Conservation (phyloP, 148 eudicot genomes). For the Camellia japonica region DNA sequence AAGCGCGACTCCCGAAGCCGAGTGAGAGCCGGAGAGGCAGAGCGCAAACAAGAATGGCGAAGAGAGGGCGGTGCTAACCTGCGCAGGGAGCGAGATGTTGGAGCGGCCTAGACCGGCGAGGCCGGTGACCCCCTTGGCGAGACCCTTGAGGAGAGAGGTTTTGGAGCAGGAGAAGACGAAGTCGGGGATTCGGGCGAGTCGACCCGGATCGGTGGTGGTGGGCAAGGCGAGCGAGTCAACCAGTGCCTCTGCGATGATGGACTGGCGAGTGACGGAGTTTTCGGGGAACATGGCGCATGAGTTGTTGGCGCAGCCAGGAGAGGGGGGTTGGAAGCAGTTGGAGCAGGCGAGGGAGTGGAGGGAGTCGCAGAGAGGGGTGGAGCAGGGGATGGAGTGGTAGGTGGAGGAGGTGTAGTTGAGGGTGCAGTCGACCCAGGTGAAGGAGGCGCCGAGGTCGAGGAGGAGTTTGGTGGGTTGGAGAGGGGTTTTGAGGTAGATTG, state of each 20-base stretch:
- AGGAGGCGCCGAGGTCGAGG: constrained; percentile 34
- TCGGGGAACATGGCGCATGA: constrained; percentile 21
- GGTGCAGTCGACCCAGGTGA: constrained; percentile 33
- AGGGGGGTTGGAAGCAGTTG: constrained; percentile 22
- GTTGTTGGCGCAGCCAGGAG: constrained; percentile 23
- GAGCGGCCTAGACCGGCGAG: constrained; percentile 35
- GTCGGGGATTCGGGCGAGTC: neutral
- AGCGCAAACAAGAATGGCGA: constrained; percentile 32
- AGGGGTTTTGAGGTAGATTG: constrained; percentile 31
- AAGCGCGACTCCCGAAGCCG: constrained; percentile 31
- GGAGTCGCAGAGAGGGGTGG: constrained; percentile 32
- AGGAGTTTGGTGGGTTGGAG: constrained; percentile 23
- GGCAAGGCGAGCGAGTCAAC: constrained; percentile 25
- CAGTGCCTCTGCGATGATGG: constrained; percentile 15
- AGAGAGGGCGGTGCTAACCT: constrained; percentile 23
- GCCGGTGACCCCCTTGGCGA: constrained; percentile 25
- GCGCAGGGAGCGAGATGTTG: constrained; percentile 30
- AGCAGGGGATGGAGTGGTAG: constrained; percentile 27
- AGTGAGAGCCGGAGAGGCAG: constrained; percentile 36
- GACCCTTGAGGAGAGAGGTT: constrained; percentile 22
- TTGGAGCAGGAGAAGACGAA: constrained; percentile 35
- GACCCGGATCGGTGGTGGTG: constrained; percentile 28
- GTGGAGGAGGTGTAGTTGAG: constrained; percentile 23
- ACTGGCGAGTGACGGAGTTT: constrained; percentile 16
- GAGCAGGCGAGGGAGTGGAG: constrained; percentile 20